A percentile compares a stretch with the other conserved stretches of the same genome.
These are phyloP conservation scores for Coprinopsis strossmayeri DNA, from an alignment of 768 basidiomycete genomes.

Conservation along the genomic window DNA sequence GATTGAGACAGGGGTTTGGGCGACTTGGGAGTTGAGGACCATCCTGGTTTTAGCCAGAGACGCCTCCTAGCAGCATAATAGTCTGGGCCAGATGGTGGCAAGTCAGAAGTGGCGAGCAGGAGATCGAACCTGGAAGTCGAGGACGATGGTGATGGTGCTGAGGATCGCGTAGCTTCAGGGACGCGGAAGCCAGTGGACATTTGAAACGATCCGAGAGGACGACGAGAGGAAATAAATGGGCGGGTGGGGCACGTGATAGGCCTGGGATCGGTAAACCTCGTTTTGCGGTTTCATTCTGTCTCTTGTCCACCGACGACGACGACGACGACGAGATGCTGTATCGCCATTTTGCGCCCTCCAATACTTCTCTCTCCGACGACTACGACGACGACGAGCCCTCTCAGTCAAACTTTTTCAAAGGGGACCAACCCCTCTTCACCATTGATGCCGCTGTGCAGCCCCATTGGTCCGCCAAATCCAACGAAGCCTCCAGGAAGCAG, in stretches of 20 bases:
- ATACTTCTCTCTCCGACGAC: constrained; percentile 73
- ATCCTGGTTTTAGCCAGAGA: constrained; percentile 46
- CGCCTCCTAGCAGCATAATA: constrained; percentile 57
- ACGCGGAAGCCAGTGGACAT: background rate
- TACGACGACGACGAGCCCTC: constrained; percentile 51
- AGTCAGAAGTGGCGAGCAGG: constrained; percentile 27
- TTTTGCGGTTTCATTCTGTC: too few species aligned
- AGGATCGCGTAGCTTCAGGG: background rate
- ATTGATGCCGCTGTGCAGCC: constrained; percentile 51
- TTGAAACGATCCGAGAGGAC: too few species aligned
- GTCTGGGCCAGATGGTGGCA: constrained; percentile 60
- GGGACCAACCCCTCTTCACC: constrained; percentile 31
- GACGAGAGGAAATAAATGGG: too few species aligned
- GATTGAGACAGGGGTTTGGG: constrained; percentile 26
- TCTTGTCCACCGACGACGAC: constrained; percentile 19
- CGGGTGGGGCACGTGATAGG: too few species aligned
- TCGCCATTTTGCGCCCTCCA: constrained; percentile 61
- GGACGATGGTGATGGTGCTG: constrained; percentile 11
- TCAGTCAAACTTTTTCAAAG: constrained; percentile 49
- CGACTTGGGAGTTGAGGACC: constrained; percentile 13
- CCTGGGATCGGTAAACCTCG: too few species aligned
- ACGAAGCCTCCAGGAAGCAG: constrained; percentile 15
- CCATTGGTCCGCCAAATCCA: constrained; percentile 50
- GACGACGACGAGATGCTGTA: too few species aligned
- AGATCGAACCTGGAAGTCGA: constrained; percentile 30